Evolutionary conservation across 208 protist genomes (phyloP), one percentile per base, ranked within the genome.

Genomic region (Novymonas esmeraldas): DNA sequence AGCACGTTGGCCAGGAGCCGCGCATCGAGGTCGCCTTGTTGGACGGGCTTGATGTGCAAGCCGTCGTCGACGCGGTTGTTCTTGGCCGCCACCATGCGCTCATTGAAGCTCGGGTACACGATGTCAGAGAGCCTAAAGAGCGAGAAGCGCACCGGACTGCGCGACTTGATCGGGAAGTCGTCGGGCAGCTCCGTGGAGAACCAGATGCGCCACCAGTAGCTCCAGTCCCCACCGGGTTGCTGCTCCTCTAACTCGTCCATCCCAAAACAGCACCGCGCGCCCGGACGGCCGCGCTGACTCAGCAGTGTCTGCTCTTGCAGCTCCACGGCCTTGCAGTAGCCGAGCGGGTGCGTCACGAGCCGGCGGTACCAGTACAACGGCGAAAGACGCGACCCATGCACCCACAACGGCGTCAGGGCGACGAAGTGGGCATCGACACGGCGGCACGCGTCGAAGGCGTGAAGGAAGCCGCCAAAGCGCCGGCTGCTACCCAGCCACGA

Each of bases 391-490:
- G 73, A 79, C 38, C 55, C 56, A 54, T 81, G 73, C 29, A 88
- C 79, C 74, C 82, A 85, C n/a, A 89, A 72, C 3, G 87, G 87
- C 0, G 78, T 85, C 29, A 93, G 76, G 2, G 66, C 66, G 11
- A 90, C 67, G 56, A 93, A 87, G 57, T 90, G 87, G 13, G 81
- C 83, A 33, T 93, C 87, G 22, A 90, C 84, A 13, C 73, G 73
- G 26, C 70, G 65, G 59, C 83, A 93, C 6, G 79, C 72, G 20
- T 90, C 81, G 11, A 93, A 68, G 42, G 76, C 75, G 41, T 70
- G 73, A 20, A 80, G 51, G 42, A 89, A 87, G 11, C 77, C 77
- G 14, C 69, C 66, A 46, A 78, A 85, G 18, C 66, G 80, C 5
- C 57, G 45, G n/a, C 60, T 50, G 58, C 54, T 64, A 14, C 58